Base-by-base conservation (phyloP, 1,139 yeast species). In the Saccharomyces hybrid region DNA sequence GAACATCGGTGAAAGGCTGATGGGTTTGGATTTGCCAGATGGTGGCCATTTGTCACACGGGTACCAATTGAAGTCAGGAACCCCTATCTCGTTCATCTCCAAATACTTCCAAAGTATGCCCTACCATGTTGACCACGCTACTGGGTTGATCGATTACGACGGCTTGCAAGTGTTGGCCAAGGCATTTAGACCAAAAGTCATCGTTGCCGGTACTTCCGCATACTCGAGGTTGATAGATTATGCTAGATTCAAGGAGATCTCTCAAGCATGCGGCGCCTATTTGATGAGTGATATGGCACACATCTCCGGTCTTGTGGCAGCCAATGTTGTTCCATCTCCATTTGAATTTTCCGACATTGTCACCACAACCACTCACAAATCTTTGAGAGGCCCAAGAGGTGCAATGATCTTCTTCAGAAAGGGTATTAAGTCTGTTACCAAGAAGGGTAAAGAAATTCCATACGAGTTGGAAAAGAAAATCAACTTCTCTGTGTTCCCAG, bases 11-110 rank as follows among this genome's bases (percentile, higher is more conserved):
- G 98, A 90, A 67, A 84, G 97, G 73, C 75, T 91, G 60, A 91
- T 91, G 98, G 98, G 98, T 59, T 81, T 91, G 66, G 97, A 91
- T 71, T 80, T 91, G 69, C 97, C 98, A 61, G 97, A 91, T 66
- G 98, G 98, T 65, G 98, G 98, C 56, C 98, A 91, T 73, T 81
- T 91, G 70, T 88, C 96, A 50, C 98, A 91, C 71, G 98, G 98
- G 59, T 91, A 91, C 76, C 96, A 90, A 76, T 87, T 96, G 52
- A 62, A 64, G 32, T 84, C 86, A 61, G 78, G 89, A 56, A 81
- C 91, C 60, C 91, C 91, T 78, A 90, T 91, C 64, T 88, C 96
- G 19, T 89, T 81, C 66, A 85, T 91, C 60, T 90, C 97, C 52
- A 91, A 89, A 68, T 91, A 91, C 75, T 91, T 91, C 77, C 95